Base-by-base conservation (phyloP, 371 early-diverging fungal genomes). In the Saksenaea oblongispora region DNA sequence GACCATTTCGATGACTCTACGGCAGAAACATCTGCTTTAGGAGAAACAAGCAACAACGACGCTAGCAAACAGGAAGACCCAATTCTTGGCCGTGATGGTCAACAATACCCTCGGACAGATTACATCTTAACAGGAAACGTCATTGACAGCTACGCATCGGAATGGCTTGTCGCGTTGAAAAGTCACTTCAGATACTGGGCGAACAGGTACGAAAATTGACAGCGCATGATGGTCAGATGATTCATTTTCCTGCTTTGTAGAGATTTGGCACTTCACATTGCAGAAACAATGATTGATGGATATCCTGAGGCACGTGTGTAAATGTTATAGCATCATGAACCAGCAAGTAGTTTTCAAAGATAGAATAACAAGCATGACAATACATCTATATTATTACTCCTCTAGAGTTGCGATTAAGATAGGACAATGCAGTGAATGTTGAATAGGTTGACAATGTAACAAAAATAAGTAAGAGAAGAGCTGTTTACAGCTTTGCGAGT, bases 111-210 rank as follows among this genome's bases (percentile, higher is more conserved):
- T 5, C 54, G 83, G 35, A 74, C 73, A 31, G 83, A 83, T 28
- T 73, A 83, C 60, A 78, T 76, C 22, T 68, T 83, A 5, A 72
- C 73, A 34, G 78, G 78, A 65, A 74, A 75, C 4, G 76, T 76
- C 0, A 79, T 76, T 10, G 83, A 83, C 36, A 71, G 73, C 31
- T 83, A 83, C 55, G 80, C 80, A 34, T 78, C 74, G 36, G 83
- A 83, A 63, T 83, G 80, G 65, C 70, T 83, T 15, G 58, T 83
- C 26, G 76, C 80, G n/a, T 62, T 83, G 64, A 67, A 80, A 41
- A 79, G 80, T 22, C 83, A 83, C 64, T 83, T 83, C 67, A 68
- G 72, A 34, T 83, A 83, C 44, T 83, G 83, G 83, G 83, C 73
- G 13, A 83, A 80, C 61, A 66, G 76, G 82, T 82, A 74, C n/a